These are phyloP conservation scores for Botrytis medusae DNA, from an alignment of 2,329 filamentous ascomycete genomes.

Conservation along the genomic window DNA sequence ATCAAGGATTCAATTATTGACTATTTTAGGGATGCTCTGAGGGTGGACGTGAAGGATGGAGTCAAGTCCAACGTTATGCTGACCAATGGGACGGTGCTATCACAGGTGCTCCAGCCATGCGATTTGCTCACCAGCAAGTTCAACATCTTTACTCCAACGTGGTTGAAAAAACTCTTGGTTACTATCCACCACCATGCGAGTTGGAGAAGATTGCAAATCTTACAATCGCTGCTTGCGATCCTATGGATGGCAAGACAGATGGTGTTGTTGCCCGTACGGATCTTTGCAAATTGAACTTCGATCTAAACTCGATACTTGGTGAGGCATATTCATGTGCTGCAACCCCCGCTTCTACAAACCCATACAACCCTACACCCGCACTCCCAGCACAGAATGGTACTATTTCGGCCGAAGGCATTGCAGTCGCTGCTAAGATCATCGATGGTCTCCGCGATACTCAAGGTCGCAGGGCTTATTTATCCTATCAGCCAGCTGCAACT, in stretches of 20 bases:
- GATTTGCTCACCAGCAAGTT: constrained; percentile 48
- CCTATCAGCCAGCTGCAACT: constrained; percentile 38
- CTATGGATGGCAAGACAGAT: constrained; percentile 54
- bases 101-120: constrained; percentile 49
- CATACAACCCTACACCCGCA: constrained; percentile 15
- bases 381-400: constrained; percentile 30
- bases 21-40: constrained; percentile 44
- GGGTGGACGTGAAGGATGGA: constrained; percentile 51
- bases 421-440: constrained; percentile 40
- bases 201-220: constrained; percentile 52
- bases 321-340: constrained; percentile 46
- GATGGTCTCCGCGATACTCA: constrained; percentile 41
- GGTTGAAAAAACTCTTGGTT: constrained; percentile 45
- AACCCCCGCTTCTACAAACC: constrained; percentile 14
- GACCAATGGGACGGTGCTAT: constrained; percentile 48
- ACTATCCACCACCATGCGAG: constrained; percentile 47
- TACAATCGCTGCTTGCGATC: constrained; percentile 55
- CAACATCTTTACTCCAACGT: constrained; percentile 43
- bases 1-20: not conserved
- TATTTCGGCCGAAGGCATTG: constrained; percentile 37
- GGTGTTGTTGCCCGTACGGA: constrained; percentile 53
- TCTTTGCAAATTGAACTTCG: constrained; percentile 48
- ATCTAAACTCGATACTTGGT: constrained; percentile 49
- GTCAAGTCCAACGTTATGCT: constrained; percentile 44
- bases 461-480: constrained; percentile 42